Evolutionary conservation across 163 green algal genomes (phyloP).

Genomic region (Volvox carteri): DNA sequence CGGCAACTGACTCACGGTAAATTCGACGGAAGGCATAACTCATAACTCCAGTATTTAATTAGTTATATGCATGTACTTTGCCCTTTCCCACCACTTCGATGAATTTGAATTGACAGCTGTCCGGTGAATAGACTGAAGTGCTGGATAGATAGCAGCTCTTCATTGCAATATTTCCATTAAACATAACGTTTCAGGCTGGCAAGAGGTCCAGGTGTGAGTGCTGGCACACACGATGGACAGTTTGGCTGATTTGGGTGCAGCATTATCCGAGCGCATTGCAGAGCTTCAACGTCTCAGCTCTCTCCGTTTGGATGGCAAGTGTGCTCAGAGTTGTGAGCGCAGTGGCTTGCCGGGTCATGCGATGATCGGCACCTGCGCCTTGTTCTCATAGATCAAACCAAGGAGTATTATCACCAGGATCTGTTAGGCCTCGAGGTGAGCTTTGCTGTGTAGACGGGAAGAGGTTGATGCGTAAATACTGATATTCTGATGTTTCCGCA

Average conservation of each 20-base stretch:
- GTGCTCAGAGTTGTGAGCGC: background rate
- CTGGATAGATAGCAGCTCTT: background rate
- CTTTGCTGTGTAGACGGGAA: background rate
- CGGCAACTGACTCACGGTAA: too few relatives aligned
- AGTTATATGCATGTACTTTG: too few relatives aligned
- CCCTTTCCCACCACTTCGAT: too few relatives aligned
- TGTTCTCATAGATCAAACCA: conserved; percentile 65
- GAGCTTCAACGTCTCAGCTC: conserved; percentile 1
- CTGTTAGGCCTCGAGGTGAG: conserved; percentile 69
- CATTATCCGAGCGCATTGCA: conserved; percentile 24
- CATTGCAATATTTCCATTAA: background rate
- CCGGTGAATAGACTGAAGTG: background rate
- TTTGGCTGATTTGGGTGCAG: background rate
- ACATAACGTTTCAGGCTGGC: background rate
- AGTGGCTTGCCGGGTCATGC: background rate
- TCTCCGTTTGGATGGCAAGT: conserved; percentile 31
- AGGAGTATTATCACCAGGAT: conserved; percentile 70
- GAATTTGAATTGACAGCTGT: conserved; percentile 11
- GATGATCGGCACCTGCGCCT: background rate
- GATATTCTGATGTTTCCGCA: conserved; percentile 24
- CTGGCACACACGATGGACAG: conserved; percentile 13
- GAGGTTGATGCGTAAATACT: background rate
- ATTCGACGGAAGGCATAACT: too few relatives aligned
- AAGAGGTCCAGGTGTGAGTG: background rate
- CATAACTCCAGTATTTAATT: too few relatives aligned